Evolutionary conservation across 2,329 filamentous ascomycete genomes (phyloP), one percentile per base, ranked within the genome.

Genomic region (Ophiosphaerella korrae): DNA sequence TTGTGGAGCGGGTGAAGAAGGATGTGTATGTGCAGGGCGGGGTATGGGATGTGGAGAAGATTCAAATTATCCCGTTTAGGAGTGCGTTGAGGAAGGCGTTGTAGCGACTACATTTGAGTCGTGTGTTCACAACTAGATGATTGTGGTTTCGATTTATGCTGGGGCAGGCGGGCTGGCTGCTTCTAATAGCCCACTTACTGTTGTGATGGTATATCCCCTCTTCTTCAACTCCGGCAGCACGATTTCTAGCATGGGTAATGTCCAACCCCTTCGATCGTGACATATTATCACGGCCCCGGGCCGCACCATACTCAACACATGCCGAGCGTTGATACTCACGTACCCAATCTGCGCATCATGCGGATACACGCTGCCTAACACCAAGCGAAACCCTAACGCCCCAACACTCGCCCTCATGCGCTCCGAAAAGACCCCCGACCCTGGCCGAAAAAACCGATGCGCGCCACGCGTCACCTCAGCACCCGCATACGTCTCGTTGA

Each of bases 261-360:
- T 95, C 89, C 92, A 96, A n/a, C 80, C 77, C 65, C 92, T 80
- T 58, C 91, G 74, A 76, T 96, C 92, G 76, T 96, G 92, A 67
- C 90, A 92, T 44, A 96, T 87, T 54, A 96, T 86, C 50, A 96
- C 88, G 24, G 84, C 87, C 0, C 92, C 92, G 0, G 88, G 86
- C 40, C 83, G 78, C 32, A 88, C 78, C 88, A 92, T 91, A 74
- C 89, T 91, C 61, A 96, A 72, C 3, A 96, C 84, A 76, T 96
- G 91, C 58, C 78, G 80, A 7, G 89, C 87, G 74, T 96, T 96
- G 45, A 92, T 60, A 57, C 78, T 76, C 60, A 84, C 81, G 64
- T 83, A 87, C 8, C 79, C 78, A 50, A 96, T 87, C 78, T 95
- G 91, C n/a, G 92, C 86, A 75, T 96, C 92, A 75, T 96, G 91